These are phyloP conservation scores for Pterocarpus santalinus DNA, from an alignment of 306 rosid species.

Conservation along the genomic window DNA sequence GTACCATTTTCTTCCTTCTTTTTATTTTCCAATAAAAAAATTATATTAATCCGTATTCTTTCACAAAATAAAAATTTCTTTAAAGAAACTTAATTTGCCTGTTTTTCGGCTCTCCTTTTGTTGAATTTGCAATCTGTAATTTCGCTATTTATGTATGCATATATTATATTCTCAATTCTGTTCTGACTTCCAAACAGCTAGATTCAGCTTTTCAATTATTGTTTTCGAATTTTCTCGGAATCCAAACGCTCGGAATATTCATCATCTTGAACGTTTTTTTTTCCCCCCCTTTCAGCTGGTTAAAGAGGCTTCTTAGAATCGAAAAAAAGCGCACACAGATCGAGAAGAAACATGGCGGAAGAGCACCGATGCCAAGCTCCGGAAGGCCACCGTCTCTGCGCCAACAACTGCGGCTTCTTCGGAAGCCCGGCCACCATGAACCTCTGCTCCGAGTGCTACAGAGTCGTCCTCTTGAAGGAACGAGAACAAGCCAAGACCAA, in stretches of 20 bases:
- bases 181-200: not conserved
- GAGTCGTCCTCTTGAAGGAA: slow-evolving; percentile 66
- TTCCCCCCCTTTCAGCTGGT: slow-evolving; percentile 5
- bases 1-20: slow-evolving; percentile 39
- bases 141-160: slow-evolving; percentile 8
- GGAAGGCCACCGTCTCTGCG: slow-evolving; percentile 86
- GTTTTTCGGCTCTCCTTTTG: slow-evolving; percentile 33
- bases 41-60: not conserved
- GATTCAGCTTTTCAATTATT: slow-evolving; percentile 27
- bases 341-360: slow-evolving; percentile 70
- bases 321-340: slow-evolving; percentile 25
- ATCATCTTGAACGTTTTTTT: not conserved
- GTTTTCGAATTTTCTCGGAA: slow-evolving; percentile 32
- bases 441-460: slow-evolving; percentile 92
- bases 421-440: slow-evolving; percentile 91
- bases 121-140: slow-evolving; percentile 29
- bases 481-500: slow-evolving; percentile 79
- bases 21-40: not conserved
- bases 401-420: slow-evolving; percentile 94
- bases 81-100: not conserved
- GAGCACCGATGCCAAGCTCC: slow-evolving; percentile 91
- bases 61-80: not conserved
- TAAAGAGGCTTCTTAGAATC: slow-evolving; percentile 7
- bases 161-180: too few relatives aligned
- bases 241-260: slow-evolving; percentile 31